A percentile compares a stretch with the other conserved stretches of the same genome.
phyloP scores from a whole-genome alignment of 2,329 filamentous ascomycete species.

The Cordyceps tenuipes region DNA sequence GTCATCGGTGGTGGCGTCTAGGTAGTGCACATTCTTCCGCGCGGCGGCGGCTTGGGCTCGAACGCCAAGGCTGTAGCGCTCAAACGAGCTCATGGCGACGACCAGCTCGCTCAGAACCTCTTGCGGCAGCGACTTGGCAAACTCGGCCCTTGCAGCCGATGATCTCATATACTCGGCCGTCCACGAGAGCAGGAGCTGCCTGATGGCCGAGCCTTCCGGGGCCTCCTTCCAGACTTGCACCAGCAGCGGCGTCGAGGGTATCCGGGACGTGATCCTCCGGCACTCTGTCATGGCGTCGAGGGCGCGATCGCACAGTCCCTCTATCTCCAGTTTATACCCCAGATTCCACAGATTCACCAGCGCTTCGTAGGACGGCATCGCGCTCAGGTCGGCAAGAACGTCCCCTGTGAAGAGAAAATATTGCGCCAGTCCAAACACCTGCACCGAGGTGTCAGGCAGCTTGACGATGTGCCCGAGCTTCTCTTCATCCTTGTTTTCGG shows the following conservation, averaged over 20 bases:
- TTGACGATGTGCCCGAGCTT: slow-evolving; percentile 42
- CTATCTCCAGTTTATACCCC: slow-evolving; percentile 41
- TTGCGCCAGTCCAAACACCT: slow-evolving; percentile 48
- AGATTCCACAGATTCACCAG: slow-evolving; percentile 51
- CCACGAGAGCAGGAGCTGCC: slow-evolving; percentile 51
- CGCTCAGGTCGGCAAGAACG: slow-evolving; percentile 34
- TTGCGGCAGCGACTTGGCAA: slow-evolving; percentile 52
- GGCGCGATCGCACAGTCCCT: slow-evolving; percentile 47
- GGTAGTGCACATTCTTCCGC: slow-evolving; percentile 41
- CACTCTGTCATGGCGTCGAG: slow-evolving; percentile 51
- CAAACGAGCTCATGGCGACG: slow-evolving; percentile 50
- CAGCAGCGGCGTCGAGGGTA: slow-evolving; percentile 50
- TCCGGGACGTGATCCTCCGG: slow-evolving; percentile 42
- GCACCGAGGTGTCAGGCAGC: slow-evolving; percentile 37
- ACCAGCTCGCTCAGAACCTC: slow-evolving; percentile 56
- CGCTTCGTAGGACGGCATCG: slow-evolving; percentile 43
- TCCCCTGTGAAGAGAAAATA: slow-evolving; percentile 45
- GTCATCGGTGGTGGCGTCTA: slow-evolving; percentile 37
- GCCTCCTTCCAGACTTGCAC: slow-evolving; percentile 56
- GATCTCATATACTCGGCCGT: slow-evolving; percentile 55
- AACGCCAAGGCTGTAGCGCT: slow-evolving; percentile 29
- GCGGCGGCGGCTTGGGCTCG: slow-evolving; percentile 17
- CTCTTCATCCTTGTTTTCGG: slow-evolving; percentile 24
- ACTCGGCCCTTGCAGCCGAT: slow-evolving; percentile 46
- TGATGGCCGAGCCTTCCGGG: slow-evolving; percentile 50